Conservation (phyloP, 352 stramenopile species). For the Thraustotheca clavata region DNA sequence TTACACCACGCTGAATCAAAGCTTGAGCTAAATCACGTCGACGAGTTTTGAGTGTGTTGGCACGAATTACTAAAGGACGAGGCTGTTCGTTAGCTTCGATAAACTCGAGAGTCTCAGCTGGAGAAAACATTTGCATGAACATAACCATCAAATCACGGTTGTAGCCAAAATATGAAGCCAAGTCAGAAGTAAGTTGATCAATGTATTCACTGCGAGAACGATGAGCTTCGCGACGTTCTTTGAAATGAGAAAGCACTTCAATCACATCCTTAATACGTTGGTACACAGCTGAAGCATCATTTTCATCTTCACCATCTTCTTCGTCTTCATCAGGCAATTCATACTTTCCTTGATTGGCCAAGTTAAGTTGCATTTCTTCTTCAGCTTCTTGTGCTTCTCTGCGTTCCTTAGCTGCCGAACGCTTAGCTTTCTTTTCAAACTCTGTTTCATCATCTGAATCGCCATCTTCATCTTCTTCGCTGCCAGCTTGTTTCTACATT, state of each 20-base stretch:
- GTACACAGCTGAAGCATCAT: conserved; percentile 81
- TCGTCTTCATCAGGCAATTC: conserved; percentile 71
- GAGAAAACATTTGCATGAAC: conserved; percentile 96
- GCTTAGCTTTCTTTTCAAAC: conserved; percentile 78
- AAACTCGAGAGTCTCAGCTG: conserved; percentile 97
- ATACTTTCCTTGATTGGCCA: conserved; percentile 76
- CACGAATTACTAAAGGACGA: conserved; percentile 96
- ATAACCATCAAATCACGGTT: conserved; percentile 97
- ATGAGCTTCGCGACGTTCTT: conserved; percentile 85
- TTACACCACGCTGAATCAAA: conserved; percentile 98
- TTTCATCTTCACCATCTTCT: conserved; percentile 42
- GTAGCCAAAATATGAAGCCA: conserved; percentile 98
- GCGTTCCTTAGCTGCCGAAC: conserved; percentile 68
- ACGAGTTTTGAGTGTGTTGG: conserved; percentile 99
- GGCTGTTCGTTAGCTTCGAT: conserved; percentile 97
- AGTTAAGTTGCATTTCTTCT: conserved; percentile 82
- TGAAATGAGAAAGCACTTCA: conserved; percentile 93
- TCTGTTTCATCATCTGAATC: conserved; percentile 70
- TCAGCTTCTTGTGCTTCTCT: conserved; percentile 63
- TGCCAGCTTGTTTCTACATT: conserved; percentile 31
- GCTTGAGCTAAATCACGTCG: conserved; percentile 96
- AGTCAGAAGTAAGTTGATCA: conserved; percentile 86
- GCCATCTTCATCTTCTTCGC: conserved; percentile 38
- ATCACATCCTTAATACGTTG: conserved; percentile 92
- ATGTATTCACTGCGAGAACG: conserved; percentile 94